Conservation (phyloP, 2,329 filamentous ascomycete species). For the Talaromyces piceae region DNA sequence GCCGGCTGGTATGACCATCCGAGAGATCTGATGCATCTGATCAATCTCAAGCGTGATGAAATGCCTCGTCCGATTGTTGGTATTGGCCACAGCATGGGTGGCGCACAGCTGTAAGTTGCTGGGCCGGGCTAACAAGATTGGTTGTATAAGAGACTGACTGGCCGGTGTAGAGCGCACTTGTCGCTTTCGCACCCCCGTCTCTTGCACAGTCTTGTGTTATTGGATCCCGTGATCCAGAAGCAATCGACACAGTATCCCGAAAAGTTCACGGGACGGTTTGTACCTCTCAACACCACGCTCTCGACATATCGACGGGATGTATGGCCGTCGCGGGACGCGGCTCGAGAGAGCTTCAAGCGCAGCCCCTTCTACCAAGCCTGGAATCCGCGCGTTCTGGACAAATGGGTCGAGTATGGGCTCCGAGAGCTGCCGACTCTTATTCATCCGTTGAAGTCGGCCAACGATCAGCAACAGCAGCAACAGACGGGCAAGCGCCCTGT, state of each 20-base stretch:
- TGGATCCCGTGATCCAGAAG: slow-evolving; percentile 73
- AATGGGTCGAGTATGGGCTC: slow-evolving; percentile 67
- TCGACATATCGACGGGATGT: slow-evolving; percentile 68
- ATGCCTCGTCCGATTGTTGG: slow-evolving; percentile 79
- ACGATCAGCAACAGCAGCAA: slow-evolving; percentile 8
- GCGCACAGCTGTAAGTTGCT: slow-evolving; percentile 51
- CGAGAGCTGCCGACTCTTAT: slow-evolving; percentile 60
- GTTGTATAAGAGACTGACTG: not conserved
- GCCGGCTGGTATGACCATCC: slow-evolving; percentile 81
- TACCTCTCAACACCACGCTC: slow-evolving; percentile 38
- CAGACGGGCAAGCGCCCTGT: slow-evolving; percentile 41
- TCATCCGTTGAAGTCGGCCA: slow-evolving; percentile 21
- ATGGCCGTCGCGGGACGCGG: slow-evolving; percentile 71
- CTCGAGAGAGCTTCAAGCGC: slow-evolving; percentile 57
- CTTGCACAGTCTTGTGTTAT: slow-evolving; percentile 63
- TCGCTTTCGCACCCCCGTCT: slow-evolving; percentile 74
- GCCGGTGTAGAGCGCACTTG: slow-evolving; percentile 47
- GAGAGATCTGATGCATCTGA: slow-evolving; percentile 74
- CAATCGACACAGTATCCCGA: slow-evolving; percentile 34
- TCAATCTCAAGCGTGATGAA: slow-evolving; percentile 71
- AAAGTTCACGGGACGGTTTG: slow-evolving; percentile 15
- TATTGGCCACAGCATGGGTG: slow-evolving; percentile 86
- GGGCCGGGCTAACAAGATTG: no score
- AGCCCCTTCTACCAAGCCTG: slow-evolving; percentile 73
- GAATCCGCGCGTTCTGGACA: slow-evolving; percentile 71